A percentile compares a stretch with the other conserved stretches of the same genome.
phyloP scores from a whole-genome alignment of 176 grass and related monocot species.

The Ampelocalamus luodianensis region DNA sequence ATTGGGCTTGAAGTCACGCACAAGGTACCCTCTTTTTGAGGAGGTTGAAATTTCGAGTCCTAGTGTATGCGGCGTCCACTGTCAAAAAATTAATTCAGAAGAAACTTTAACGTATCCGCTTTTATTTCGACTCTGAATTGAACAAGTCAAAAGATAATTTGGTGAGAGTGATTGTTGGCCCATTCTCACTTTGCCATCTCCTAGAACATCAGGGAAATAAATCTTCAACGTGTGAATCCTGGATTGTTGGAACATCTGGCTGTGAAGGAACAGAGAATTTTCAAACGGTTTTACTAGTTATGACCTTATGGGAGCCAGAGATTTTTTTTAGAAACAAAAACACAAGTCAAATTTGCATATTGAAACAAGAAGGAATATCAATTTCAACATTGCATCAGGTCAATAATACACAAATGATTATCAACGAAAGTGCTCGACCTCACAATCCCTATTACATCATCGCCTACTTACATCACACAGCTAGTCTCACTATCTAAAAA shows the following conservation, averaged over 20 bases:
- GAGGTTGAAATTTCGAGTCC: not conserved
- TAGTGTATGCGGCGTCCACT: not conserved
- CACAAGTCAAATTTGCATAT: constrained; percentile 15
- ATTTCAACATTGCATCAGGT: constrained; percentile 28
- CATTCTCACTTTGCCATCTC: not conserved
- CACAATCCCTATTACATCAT: constrained; percentile 11
- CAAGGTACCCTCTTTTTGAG: too few relatives aligned
- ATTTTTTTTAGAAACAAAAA: not conserved
- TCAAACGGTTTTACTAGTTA: not conserved
- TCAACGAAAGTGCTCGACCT: constrained; percentile 12
- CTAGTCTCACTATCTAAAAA: constrained; percentile 51
- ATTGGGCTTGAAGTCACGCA: too few relatives aligned
- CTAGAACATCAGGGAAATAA: not conserved
- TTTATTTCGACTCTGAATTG: not conserved
- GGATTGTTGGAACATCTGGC: not conserved
- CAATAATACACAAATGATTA: constrained; percentile 38
- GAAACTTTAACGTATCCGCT: not conserved
- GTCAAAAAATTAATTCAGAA: not conserved
- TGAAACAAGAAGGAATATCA: not conserved
- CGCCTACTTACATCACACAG: constrained; percentile 42
- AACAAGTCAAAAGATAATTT: not conserved
- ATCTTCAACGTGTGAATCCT: not conserved
- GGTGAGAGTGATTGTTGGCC: too few relatives aligned
- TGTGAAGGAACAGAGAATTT: not conserved
- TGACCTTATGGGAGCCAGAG: not conserved